A percentile compares a stretch with the other conserved stretches of the same genome.
Evolutionary conservation across 2,329 filamentous ascomycete species (phyloP).

Genomic region (Stachybotrys elegans): DNA sequence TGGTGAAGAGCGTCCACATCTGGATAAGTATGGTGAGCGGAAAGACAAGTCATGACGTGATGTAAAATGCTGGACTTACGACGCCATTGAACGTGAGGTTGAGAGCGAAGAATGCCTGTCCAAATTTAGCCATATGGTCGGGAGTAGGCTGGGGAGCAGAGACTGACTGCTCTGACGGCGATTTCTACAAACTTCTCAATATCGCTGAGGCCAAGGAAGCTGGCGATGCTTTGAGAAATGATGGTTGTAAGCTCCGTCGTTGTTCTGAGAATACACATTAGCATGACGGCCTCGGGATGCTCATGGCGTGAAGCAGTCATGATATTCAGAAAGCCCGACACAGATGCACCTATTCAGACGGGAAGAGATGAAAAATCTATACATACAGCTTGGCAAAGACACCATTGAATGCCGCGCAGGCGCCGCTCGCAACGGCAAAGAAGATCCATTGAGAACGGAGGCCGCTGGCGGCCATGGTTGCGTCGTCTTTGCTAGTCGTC

Average conservation of each 20-base stretch:
- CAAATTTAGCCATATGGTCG: slow-evolving; percentile 2
- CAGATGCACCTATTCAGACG: too few species aligned
- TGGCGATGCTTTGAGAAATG: slow-evolving; percentile 40
- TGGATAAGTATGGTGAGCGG: slow-evolving; percentile 18
- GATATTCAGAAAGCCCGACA: too few species aligned
- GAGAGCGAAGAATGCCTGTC: slow-evolving; percentile 66
- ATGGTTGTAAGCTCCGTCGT: slow-evolving; percentile 50
- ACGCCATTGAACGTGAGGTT: slow-evolving; percentile 72
- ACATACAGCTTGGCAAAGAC: slow-evolving; percentile 78
- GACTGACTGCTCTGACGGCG: slow-evolving; percentile 42
- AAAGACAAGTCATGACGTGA: not conserved
- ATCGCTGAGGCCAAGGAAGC: slow-evolving; percentile 35
- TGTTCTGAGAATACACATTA: slow-evolving; percentile 33
- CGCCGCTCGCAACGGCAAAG: slow-evolving; percentile 67
- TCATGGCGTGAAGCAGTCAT: too few species aligned
- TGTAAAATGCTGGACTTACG: slow-evolving; percentile 32
- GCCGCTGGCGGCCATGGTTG: slow-evolving; percentile 7
- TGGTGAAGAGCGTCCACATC: slow-evolving; percentile 83
- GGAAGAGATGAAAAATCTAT: not conserved
- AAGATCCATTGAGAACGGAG: slow-evolving; percentile 54
- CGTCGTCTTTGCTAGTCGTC: slow-evolving; percentile 3
- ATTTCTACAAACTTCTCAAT: slow-evolving; percentile 41
- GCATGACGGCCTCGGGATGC: too few species aligned
- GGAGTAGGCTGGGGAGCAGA: not conserved
- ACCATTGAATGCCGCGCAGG: slow-evolving; percentile 75